Evolutionary conservation across 1,284 basidiomycete genomes (phyloP), one percentile per base, ranked within the genome.

Genomic region (Marasmius sp.): DNA sequence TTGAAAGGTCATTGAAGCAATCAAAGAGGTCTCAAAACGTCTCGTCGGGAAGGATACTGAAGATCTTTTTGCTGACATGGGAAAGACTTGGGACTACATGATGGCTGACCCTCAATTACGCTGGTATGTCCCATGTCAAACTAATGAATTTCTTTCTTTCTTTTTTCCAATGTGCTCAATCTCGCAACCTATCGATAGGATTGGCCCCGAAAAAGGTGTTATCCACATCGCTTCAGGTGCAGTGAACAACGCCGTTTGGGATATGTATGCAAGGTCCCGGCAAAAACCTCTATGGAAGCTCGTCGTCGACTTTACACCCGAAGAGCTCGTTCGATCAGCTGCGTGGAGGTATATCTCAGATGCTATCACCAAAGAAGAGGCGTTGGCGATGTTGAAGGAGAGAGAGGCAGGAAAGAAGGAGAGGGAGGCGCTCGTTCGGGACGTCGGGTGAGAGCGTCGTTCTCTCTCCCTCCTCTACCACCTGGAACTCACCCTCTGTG

Each of bases 331-430:
- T 37, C 81, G 83, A 56, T 87, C 93, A 3, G 87, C 91, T 2
- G 86, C 93, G 1, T 98, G 94, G 82, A 84, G 93, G 45, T 97
- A 98, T 77, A 95, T 98, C 72, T 91, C 94, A 6, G 96, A 98
- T 73, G 94, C 88, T 2, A 91, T 98, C 73, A 96, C 94, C 16
- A 88, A 85, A 51, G 93, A 94, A 58, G 95, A 98, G 73, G 95
- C 96, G 1, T 78, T 97, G 47, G 84, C 81, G 36, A 85, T 97
- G 78, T 85, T 98, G 65, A 91, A 88, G 74, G 84, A 82, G 58
- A 91, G 89, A 66, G 91, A 89, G 70, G 81, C 85, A 0, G 85
- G 85, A 22, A 97, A 97, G 79, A 83, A 83, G 49, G 89, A 89
- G 65, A 83, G 95, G 43, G 92, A 96, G 73, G 83, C 78, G 12